These are phyloP conservation scores for Penicillium longicatenatum DNA, from an alignment of 495 filamentous ascomycete genomes.

Conservation along the genomic window DNA sequence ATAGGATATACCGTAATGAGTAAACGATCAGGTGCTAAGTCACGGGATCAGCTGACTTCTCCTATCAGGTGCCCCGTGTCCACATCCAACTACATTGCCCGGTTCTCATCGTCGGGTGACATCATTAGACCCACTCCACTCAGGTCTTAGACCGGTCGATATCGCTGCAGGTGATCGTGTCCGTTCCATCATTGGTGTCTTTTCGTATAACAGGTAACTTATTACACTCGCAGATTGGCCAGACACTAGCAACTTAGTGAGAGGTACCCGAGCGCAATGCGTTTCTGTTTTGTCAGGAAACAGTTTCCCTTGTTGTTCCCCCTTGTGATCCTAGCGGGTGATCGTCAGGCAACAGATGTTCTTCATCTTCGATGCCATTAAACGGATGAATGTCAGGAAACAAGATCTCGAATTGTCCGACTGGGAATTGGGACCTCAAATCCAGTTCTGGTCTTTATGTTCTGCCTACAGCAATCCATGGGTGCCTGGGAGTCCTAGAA, in stretches of 20 bases:
- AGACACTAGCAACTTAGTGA: not conserved
- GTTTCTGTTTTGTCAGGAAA: slow-evolving; percentile 19
- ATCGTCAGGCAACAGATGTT: slow-evolving; percentile 33
- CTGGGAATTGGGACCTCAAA: not conserved
- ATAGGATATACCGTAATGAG: not conserved
- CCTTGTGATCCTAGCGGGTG: slow-evolving; percentile 30
- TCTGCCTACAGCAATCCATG: slow-evolving; percentile 13
- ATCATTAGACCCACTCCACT: slow-evolving; percentile 26
- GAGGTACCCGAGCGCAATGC: slow-evolving; percentile 10
- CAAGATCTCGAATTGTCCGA: not conserved
- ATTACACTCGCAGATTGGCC: not conserved
- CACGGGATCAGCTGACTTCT: slow-evolving; percentile 20
- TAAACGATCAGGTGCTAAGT: not conserved
- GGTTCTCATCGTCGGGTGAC: slow-evolving; percentile 22
- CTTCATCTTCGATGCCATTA: not conserved
- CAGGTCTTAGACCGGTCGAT: slow-evolving; percentile 39
- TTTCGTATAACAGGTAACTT: slow-evolving; percentile 5
- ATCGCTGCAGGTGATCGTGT: slow-evolving; percentile 21
- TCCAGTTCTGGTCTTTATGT: not conserved
- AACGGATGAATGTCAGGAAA: not conserved
- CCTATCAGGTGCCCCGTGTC: slow-evolving; percentile 19
- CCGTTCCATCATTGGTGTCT: slow-evolving; percentile 1
- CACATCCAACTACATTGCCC: slow-evolving; percentile 1
- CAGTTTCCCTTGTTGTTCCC: slow-evolving; percentile 14
- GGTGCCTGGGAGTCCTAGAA: slow-evolving; percentile 8